Percentiles rank a stretch among this genome's conserved stretches.
phyloP scores from a whole-genome alignment of 176 grass and related monocot genomes.

The Triticum dicoccoides region DNA sequence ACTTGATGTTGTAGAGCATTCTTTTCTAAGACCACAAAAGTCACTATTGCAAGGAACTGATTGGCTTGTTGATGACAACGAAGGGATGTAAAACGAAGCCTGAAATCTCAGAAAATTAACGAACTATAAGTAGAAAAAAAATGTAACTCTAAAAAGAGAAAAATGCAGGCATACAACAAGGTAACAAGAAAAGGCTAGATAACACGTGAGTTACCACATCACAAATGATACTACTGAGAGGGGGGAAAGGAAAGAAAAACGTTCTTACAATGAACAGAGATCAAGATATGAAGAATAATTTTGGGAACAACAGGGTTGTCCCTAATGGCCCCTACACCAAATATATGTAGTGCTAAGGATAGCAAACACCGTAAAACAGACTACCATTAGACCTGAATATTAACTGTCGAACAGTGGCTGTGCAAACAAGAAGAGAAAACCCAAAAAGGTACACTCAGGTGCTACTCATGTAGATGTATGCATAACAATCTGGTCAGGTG shows the following conservation, averaged over 20 bases:
- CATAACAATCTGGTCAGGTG: background rate
- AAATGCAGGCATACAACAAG: background rate
- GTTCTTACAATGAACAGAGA: background rate
- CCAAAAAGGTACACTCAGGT: background rate
- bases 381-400: background rate
- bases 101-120: conserved; percentile 26
- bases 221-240: background rate
- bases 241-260: background rate
- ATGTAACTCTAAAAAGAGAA: background rate
- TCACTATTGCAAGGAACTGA: conserved; percentile 52
- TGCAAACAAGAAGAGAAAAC: background rate
- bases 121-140: background rate
- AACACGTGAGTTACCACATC: background rate
- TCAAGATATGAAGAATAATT: background rate
- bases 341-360: background rate
- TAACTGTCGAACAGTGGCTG: background rate
- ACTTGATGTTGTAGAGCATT: conserved; percentile 44
- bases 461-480: background rate
- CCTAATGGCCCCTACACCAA: background rate
- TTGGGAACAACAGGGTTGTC: background rate
- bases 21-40: conserved; percentile 56
- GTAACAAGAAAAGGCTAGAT: background rate
- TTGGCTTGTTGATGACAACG: conserved; percentile 69
- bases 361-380: background rate
- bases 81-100: conserved; percentile 56